phyloP scores from a whole-genome alignment of 2,329 filamentous ascomycete genomes.

The Tolypocladium pustulatum region DNA sequence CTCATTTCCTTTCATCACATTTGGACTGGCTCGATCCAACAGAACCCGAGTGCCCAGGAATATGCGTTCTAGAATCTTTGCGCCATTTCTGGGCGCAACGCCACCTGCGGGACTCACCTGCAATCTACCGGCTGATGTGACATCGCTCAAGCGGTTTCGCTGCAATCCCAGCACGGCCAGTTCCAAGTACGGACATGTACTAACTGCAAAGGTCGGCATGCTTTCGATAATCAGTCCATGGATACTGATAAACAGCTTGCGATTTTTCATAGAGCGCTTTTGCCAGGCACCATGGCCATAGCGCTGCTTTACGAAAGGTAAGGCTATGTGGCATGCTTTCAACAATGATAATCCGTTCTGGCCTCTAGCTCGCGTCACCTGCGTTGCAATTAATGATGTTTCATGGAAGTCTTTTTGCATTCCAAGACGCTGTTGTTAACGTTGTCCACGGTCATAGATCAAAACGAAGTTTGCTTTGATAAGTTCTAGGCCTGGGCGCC shows the following conservation, averaged over 20 bases:
- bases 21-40: neutral
- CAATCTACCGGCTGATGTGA: neutral
- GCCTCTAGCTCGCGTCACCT: too few relatives aligned
- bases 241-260: neutral
- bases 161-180: neutral
- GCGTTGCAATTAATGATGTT: too few relatives aligned
- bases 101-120: neutral
- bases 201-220: neutral
- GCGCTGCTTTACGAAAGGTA: neutral
- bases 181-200: neutral
- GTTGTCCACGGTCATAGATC: too few relatives aligned
- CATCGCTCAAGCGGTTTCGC: neutral
- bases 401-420: too few relatives aligned
- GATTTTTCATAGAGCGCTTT: neutral
- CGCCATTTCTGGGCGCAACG: neutral
- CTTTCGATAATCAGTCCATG: neutral
- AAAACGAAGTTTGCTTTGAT: too few relatives aligned
- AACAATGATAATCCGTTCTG: neutral
- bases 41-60: too few relatives aligned
- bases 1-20: neutral
- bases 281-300: neutral
- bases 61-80: neutral
- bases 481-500: too few relatives aligned
- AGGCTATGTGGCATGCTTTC: neutral
- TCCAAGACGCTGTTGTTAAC: too few relatives aligned